Percentiles rank a stretch among this genome's conserved stretches.
Conservation (phyloP, 345 rosid species). For the Euphorbia pulcherrima region DNA sequence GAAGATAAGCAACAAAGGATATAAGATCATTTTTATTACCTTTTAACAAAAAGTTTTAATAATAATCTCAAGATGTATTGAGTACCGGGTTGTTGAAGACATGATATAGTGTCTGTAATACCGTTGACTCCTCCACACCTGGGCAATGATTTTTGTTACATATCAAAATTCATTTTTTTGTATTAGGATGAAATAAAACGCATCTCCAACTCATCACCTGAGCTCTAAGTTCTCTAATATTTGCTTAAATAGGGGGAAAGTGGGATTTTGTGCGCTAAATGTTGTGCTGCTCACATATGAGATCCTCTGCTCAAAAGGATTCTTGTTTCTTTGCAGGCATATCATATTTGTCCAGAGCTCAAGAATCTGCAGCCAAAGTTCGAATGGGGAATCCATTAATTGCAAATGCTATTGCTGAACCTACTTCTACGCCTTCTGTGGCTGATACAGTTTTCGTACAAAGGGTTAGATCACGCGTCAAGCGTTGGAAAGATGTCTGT, state of each 20-base stretch:
- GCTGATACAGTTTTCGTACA: constrained; percentile 70
- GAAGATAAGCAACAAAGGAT: background rate
- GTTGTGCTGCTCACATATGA: background rate
- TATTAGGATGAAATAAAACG: background rate
- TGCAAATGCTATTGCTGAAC: constrained; percentile 23
- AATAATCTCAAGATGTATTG: no score
- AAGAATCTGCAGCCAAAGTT: constrained; percentile 64
- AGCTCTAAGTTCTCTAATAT: background rate
- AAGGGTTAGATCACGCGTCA: constrained; percentile 64
- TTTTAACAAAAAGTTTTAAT: background rate
- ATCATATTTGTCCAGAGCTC: constrained; percentile 77
- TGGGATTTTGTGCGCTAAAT: background rate
- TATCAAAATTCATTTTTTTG: no score
- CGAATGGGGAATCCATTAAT: constrained; percentile 47
- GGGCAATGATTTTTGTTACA: background rate
- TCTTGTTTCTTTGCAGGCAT: constrained; percentile 46
- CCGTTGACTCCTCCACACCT: background rate
- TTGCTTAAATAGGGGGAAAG: background rate
- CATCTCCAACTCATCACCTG: no score
- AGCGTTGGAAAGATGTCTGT: constrained; percentile 60
- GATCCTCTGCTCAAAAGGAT: background rate
- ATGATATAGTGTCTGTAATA: background rate
- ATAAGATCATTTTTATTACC: background rate
- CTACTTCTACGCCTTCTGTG: constrained; percentile 46
- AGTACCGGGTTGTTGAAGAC: background rate